Evolutionary conservation across 2,329 filamentous ascomycete genomes (phyloP), one percentile per base, ranked within the genome.

Genomic region (Lanzia echinophila): DNA sequence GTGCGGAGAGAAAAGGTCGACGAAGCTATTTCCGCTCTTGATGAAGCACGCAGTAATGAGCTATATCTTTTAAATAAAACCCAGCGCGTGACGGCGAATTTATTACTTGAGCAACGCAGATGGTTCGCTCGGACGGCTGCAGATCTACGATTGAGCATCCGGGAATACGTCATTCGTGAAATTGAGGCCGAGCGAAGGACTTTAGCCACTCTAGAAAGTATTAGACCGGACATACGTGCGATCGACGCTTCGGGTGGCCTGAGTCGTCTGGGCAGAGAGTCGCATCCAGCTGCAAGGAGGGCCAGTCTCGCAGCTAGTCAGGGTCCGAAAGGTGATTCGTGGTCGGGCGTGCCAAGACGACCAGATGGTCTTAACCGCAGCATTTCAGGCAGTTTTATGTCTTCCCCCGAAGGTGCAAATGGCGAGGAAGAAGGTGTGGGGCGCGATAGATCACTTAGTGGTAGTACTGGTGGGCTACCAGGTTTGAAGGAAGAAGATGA

Each of bases 321-420:
- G 72, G 94, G 94, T 0, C 92, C 94, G 47, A 95, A 95, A 73
- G 94, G 94, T n/a, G 94, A 99, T 70, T 87, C 94, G 15, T 99
- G 94, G 94, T 96, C 90, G 65, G 94, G 94, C 55, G 90, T 96
- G 28, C 89, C 91, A 34, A 81, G 94, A 58, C 83, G 65, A 44
- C 63, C 85, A 31, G 89, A 95, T 63, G 85, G 84, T n/a, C 72
- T 90, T 53, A 86, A 81, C 65, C 80, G 90, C 63, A 91, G 85
- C 67, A 78, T 91, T 60, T 90, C 87, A 53, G 84, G 86, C 46
- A 87, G 83, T 67, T 79, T 88, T 59, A 80, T 84, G 59, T 75
- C 79, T n/a, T 77, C 79, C 28, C 74, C 77, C 13, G 86, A 88
- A 63, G 85, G 84, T 13, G 75, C 76, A 28, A 82, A 82, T 56